Base-by-base conservation (phyloP, 164 flowering plant species). In the Piper betle region DNA sequence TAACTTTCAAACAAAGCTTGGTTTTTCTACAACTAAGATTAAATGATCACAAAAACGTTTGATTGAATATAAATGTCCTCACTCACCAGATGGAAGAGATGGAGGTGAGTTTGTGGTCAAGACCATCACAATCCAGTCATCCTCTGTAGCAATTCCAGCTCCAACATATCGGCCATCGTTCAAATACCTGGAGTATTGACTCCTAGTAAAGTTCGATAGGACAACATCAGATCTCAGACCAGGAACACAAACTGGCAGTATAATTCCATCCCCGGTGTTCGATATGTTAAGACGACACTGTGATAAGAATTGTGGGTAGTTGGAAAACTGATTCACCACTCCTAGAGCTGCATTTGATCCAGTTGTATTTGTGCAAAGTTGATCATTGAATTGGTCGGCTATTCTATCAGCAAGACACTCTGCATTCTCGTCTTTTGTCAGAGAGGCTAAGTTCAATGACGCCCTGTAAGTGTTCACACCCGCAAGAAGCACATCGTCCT, bases 241-340 rank as follows among this genome's bases (percentile, higher is more conserved):
- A 12, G 86, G 91, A 65, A 88, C 91, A 55, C 96, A 85, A 25
- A 83, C 89, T 41, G 91, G 96, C 84, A 85, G 59, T 63, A 84
- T 53, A 6, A 39, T 46, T 2, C 96, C 89, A 57, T 81, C 88
- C 64, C 72, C 73, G 3, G 96, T 84, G 74, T 72, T 62, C 40
- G 79, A 66, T 68, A 80, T 55, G 69, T 82, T 84, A 60, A 88
- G 75, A 74, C 80, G 76, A 74, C 96, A 88, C 62, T 81, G 72
- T 9, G 70, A 60, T 60, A 85, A 62, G 20, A 84, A 81, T 20
- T 66, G 50, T 4, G 87, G 86, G 68, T 75, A 88, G 75, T 79
- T 66, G 11, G 80, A 1, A 38, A 79, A 33, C 55, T 72, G 80
- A 6, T 58, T 5, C 58, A 69, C 81, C 0, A 79, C 56, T 12